Evolutionary conservation across 2,329 filamentous ascomycete species (phyloP), one percentile per base, ranked within the genome.

Genomic region (Periconia sp.): DNA sequence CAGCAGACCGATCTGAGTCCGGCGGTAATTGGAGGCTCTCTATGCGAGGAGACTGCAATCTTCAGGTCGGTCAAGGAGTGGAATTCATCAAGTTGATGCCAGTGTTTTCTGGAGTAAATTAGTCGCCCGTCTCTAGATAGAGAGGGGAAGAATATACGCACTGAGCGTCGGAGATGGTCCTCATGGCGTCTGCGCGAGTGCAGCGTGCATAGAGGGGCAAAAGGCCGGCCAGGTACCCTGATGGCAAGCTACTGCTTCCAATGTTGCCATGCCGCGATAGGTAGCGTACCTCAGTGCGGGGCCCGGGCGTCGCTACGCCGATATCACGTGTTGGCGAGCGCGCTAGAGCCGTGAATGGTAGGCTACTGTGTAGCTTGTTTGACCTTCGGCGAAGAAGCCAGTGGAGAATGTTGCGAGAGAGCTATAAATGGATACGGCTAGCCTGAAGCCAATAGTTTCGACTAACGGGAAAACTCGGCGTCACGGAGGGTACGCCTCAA

Each of bases 1-100:
- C 92, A 97, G 70, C 88, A 95, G 25, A 95, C 80, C 3, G 92
- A 96, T 42, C 92, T 84, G 52, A 91, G 82, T 11, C 89, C 90
- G 33, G 84, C 79, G 73, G 66, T 79, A 21, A 69, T 62, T 28
- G 57, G 63, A 29, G 65, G 65, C 21, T 66, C 63, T 35, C 57
- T 64, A 50, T 69, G 65, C 31, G 64, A 59, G 23, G 63, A 68
- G 19, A 69, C 66, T 13, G 63, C 59, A 41, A 67, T 67, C 63
- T 68, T 68, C 40, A 69, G 48, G 36, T 68, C 61, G 22, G 66
- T 68, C 41, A 69, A 46, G 21, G 66, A 68, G 50, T 66, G 63
- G 46, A 68, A 67, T 40, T 66, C 46, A 48, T 66, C 64, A 10
- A 69, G 63, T 50, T 65, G 63, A 25, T 52, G 60, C 66, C 66